Conservation (phyloP, 192 early-diverging fungal genomes). For the Backusella psychrophila region DNA sequence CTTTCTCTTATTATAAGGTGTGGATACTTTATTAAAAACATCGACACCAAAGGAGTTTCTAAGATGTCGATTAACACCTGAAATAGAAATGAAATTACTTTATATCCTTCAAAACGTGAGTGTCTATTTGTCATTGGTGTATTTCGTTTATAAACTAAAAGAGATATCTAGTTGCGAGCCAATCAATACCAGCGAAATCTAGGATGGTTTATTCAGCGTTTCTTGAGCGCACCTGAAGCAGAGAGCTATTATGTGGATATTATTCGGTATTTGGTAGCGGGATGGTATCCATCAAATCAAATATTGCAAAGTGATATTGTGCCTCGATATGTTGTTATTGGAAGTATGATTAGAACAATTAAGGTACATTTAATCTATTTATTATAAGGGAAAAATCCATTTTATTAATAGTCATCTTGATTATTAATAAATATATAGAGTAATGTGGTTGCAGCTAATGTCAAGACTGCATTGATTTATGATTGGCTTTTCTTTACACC, state of each 20-base stretch:
- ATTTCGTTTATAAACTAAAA: background rate
- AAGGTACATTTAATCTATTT: conserved; percentile 32
- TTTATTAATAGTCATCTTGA: background rate
- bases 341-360: conserved; percentile 54
- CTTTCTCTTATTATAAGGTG: conserved; percentile 20
- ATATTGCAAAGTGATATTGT: conserved; percentile 69
- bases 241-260: conserved; percentile 64
- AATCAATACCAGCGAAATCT: conserved; percentile 55
- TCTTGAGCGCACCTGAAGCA: conserved; percentile 51
- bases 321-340: conserved; percentile 68
- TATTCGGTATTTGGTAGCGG: conserved; percentile 72
- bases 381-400: background rate
- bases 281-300: conserved; percentile 71
- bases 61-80: conserved; percentile 57
- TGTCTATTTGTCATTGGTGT: background rate
- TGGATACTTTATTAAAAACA: conserved; percentile 54
- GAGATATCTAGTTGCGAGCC: conserved; percentile 37
- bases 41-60: conserved; percentile 63
- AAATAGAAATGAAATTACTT: conserved; percentile 66
- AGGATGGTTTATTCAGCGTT: conserved; percentile 66
- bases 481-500: conserved; percentile 79
- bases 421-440: conserved; percentile 32
- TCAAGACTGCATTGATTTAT: conserved; percentile 72
- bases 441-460: conserved; percentile 57
- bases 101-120: conserved; percentile 63